A percentile compares a stretch with the other conserved stretches of the same genome.
Conservation (phyloP, 139 green algal genomes). For the Chloropicon primus region DNA sequence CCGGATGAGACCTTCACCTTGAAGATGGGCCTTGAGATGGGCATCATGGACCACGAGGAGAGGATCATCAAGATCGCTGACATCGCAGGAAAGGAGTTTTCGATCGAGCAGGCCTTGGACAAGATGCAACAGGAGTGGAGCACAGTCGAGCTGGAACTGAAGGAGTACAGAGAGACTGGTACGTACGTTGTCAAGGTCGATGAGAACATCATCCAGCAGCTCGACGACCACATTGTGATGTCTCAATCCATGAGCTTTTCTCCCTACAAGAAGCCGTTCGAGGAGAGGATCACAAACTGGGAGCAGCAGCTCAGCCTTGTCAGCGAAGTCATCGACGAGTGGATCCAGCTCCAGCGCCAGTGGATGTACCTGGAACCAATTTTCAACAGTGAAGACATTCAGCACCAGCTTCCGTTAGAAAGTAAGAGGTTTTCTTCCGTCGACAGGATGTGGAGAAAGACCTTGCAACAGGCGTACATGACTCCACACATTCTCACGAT, state of each 20-base stretch:
- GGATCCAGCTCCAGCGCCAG: constrained; percentile 48
- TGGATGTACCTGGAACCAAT: constrained; percentile 85
- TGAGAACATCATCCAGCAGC: constrained; percentile 51
- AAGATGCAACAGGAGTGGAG: constrained; percentile 70
- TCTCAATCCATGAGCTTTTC: constrained; percentile 59
- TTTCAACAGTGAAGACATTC: constrained; percentile 65
- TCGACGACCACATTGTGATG: constrained; percentile 77
- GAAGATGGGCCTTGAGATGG: constrained; percentile 33
- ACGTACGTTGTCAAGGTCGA: constrained; percentile 75
- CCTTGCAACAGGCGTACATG: constrained; percentile 27
- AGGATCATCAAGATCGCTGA: constrained; percentile 46
- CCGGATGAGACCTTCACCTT: constrained; percentile 32
- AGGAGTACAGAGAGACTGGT: constrained; percentile 57
- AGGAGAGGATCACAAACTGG: constrained; percentile 58
- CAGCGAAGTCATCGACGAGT: constrained; percentile 67
- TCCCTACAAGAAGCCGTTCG: constrained; percentile 70
- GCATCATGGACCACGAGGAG: constrained; percentile 39
- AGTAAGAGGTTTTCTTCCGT: constrained; percentile 65
- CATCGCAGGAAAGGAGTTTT: constrained; percentile 59
- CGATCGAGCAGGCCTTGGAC: constrained; percentile 62
- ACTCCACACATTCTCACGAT: constrained; percentile 25
- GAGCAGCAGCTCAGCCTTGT: constrained; percentile 51
- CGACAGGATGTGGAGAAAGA: constrained; percentile 59
- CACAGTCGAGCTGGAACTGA: constrained; percentile 38
- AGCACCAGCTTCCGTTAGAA: constrained; percentile 67